Base-by-base conservation (phyloP, 768 basidiomycete genomes). In the Auriscalpium vulgare region DNA sequence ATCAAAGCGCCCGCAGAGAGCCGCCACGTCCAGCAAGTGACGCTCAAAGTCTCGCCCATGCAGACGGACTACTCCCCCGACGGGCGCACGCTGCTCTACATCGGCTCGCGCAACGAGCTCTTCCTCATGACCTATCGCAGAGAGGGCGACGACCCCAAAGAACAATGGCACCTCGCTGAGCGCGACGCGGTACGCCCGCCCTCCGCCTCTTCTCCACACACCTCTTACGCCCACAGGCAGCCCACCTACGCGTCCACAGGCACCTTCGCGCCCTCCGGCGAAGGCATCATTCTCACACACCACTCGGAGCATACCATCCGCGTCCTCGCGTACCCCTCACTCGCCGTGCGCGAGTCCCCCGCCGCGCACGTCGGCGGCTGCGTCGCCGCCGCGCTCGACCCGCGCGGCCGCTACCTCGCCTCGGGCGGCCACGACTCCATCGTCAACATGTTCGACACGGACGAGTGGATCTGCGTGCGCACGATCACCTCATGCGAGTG, bases 341-440 rank as follows among this genome's bases (percentile, higher is more conserved):
- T 90, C 36, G 67, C 72, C 4, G 61, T 83, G 16, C 71, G 81
- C 36, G 84, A 87, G 63, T 81, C 75, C 58, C 79, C 80, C 10
- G 81, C 85, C 1, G 87, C 88, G 11, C 89, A 91, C 63, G 87
- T 90, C 2, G 86, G 86, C 10, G 88, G 88, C n/a, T 88, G 87
- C 61, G 72, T 83, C 10, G 85, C 87, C 3, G 77, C 87, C 38
- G 87, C 87, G 5, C 70, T 90, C 38, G 88, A 91, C 68, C 89
- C 89, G n/a, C 78, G 88, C 19, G 88, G 88, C 68, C 77, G 80
- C 52, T 91, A 90, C 61, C 77, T 91, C 43, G 88, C 88, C 1
- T 86, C 88, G 1, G 88, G 89, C 36, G 89, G 89, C 11, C 77
- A 80, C 54, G 89, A 92, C 65, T 88, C 87, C 8, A 91, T 92